Evolutionary conservation across 441 rosid genomes (phyloP).

Genomic region (Eruca vesicaria): DNA sequence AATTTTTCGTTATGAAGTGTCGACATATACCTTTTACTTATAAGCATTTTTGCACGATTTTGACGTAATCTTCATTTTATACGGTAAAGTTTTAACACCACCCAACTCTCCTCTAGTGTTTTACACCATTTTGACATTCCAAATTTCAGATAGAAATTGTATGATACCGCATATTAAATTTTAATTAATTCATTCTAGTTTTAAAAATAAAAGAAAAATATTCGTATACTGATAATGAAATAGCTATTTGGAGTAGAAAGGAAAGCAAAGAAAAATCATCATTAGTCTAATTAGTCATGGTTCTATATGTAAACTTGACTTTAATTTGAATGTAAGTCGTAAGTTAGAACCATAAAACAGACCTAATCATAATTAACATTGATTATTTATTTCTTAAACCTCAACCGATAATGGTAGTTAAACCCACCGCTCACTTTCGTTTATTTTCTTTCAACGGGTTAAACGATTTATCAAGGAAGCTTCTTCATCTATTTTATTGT

Average conservation of each 20-base stretch:
- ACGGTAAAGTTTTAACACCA: background rate
- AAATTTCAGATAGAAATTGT: background rate
- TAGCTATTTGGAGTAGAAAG: slow-evolving; percentile 23
- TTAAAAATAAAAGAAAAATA: background rate
- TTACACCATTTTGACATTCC: background rate
- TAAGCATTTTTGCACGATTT: background rate
- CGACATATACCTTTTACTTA: background rate
- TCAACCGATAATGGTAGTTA: slow-evolving; percentile 30
- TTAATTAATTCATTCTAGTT: background rate
- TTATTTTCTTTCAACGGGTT: slow-evolving; percentile 16
- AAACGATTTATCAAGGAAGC: slow-evolving; percentile 17
- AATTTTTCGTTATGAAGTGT: background rate
- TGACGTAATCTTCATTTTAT: background rate
- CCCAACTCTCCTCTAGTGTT: background rate
- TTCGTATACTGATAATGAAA: background rate
- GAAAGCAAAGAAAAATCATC: slow-evolving; percentile 11
- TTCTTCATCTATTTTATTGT: slow-evolving; percentile 21
- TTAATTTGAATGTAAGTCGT: slow-evolving; percentile 31
- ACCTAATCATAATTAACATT: slow-evolving; percentile 28
- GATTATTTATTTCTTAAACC: slow-evolving; percentile 19
- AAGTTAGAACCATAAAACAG: slow-evolving; percentile 32
- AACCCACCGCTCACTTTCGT: slow-evolving; percentile 28
- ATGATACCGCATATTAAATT: background rate
- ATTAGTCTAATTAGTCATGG: slow-evolving; percentile 20
- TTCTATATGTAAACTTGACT: slow-evolving; percentile 32